Base-by-base conservation (phyloP, 441 rosid genomes). In the Gossypium aridum region DNA sequence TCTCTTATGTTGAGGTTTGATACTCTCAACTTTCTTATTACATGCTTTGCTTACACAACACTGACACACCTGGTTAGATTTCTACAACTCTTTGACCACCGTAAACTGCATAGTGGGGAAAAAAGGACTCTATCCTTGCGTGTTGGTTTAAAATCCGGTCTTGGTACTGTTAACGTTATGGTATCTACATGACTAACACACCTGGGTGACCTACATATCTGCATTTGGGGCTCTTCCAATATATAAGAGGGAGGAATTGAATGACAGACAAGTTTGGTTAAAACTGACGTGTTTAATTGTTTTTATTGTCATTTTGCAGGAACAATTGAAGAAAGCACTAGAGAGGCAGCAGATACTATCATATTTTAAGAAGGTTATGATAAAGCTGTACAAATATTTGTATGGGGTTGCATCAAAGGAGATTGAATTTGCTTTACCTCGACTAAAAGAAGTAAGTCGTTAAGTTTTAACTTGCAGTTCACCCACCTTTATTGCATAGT, bases 271-370 rank as follows among this genome's bases (percentile, higher is more conserved):
- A 16, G 20, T 74, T 68, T 70, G 53, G 60, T 34, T 39, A 20
- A 55, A 55, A 67, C 22, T 34, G 57, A 3, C 57, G 26, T 56
- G 17, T 55, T 12, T 19, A 31, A 39, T 55, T 56, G 7, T 19
- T 55, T 37, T 34, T n/a, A 9, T 26, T 69, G 47, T 63, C 26
- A 20, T 83, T 49, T 80, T 83, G 25, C 91, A 94, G 99, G 95
- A 84, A 54, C 96, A 92, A 83, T 83, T 89, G 91, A 90, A 65
- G 66, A 75, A 89, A 39, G 13, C 12, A 82, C 78, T 97, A 73
- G 99, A 88, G 74, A 90, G 92, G 79, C 84, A 81, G 7, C 93
- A 88, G 82, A 84, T 97, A 81, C 61, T 90, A 75, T 85, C 95
- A 9, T 83, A 87, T 66, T 89, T 91, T 67, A 86, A 85, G 47